Evolutionary conservation across 73 alveolate species (phyloP).

Genomic region (Paramecium caudatum): DNA sequence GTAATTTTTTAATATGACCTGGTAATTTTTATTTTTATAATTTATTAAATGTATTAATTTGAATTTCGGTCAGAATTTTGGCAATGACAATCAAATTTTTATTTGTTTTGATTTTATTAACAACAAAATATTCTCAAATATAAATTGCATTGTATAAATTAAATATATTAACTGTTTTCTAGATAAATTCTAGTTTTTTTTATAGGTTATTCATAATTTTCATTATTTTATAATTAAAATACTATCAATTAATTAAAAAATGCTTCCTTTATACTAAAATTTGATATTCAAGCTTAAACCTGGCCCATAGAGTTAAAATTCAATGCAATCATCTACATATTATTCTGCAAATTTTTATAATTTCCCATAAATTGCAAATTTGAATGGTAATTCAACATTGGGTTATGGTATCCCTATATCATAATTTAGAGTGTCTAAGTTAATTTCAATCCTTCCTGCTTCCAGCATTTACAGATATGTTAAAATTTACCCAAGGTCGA

Average conservation of each 20-base stretch:
- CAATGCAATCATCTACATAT: conserved; percentile 23
- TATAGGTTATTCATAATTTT: too few relatives aligned
- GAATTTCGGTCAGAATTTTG: too few relatives aligned
- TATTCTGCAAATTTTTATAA: conserved; percentile 1
- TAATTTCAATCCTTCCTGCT: background rate
- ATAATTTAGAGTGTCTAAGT: background rate
- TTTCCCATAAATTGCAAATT: conserved; percentile 38
- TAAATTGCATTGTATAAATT: background rate
- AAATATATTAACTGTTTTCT: too few relatives aligned
- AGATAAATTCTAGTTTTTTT: too few relatives aligned
- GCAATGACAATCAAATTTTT: too few relatives aligned
- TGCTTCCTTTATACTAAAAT: background rate
- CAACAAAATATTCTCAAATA: too few relatives aligned
- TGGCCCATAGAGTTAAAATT: background rate
- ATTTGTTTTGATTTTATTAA: too few relatives aligned
- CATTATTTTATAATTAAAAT: conserved; percentile 14
- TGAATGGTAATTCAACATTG: background rate
- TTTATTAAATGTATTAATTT: too few relatives aligned
- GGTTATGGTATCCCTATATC: conserved; percentile 8
- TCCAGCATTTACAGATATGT: conserved; percentile 7
- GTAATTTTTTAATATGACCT: too few relatives aligned
- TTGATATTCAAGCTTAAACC: background rate
- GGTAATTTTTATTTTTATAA: too few relatives aligned
- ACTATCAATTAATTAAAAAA: conserved; percentile 5
- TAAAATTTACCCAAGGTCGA: background rate